Base-by-base conservation (phyloP, 768 basidiomycete genomes). In the Agrocybe chaxingu region DNA sequence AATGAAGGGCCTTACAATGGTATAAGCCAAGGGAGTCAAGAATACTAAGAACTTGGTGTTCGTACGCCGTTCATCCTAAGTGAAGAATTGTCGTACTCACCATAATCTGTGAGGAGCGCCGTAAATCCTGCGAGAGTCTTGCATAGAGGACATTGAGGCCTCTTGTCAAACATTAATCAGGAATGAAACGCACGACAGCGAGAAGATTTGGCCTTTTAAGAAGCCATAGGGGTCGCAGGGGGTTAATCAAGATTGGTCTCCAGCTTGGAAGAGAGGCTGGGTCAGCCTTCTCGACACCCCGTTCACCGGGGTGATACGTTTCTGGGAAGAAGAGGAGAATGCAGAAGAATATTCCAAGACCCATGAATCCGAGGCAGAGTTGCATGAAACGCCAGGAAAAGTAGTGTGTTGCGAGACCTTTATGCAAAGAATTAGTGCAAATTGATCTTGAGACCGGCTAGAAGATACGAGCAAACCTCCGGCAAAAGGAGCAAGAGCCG, bases 381-480 rank as follows among this genome's bases (percentile, higher is more conserved):
- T 88, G 84, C 61, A 84, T 76, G 3, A 71, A 51, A 0, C 85
- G 75, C 85, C 87, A 89, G 0, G 85, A 85, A 33, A 73, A 72
- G 54, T 84, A 85, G 43, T 84, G 69, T 0, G 85, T 72, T 0
- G 74, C 67, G 13, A 73, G 39, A 12, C 80, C 79, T 77, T 50
- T 31, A 13, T 45, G 30, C 10, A 29, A 24, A 24, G 37, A 8
- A 36, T 35, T 30, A 29, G 29, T n/a, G 42, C 8, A 46, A 18
- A 10, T 38, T 12, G 12, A 35, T 19, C 16, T 12, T 10, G 24
- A 24, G 24, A 24, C 24, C 24, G 3, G 4, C 24, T 1, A n/a
- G 18, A 42, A 13, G 12, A 7, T 47, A 16, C 45, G 5, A 7
- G 50, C 37, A 52, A 45, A 68, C 83, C 85, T 56, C 82, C 84